A percentile compares a stretch with the other conserved stretches of the same genome.
These are phyloP conservation scores for Stemphylium beticola DNA, from an alignment of 2,329 filamentous ascomycete genomes.

Conservation along the genomic window DNA sequence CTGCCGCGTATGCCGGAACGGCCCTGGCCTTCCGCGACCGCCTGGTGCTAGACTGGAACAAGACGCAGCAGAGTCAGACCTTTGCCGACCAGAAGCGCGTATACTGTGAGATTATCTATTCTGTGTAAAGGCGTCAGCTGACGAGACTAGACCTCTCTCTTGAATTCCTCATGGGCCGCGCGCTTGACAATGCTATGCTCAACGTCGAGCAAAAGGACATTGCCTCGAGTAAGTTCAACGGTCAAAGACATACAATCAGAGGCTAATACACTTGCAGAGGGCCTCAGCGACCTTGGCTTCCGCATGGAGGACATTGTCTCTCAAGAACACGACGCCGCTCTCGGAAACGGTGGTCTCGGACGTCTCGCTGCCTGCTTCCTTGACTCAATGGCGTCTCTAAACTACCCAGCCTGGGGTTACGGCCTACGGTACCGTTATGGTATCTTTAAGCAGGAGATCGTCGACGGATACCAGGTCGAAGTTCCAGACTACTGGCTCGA, in stretches of 20 bases:
- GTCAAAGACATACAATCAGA: background rate
- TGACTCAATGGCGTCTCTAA: slow-evolving; percentile 91
- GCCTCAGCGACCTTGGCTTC: slow-evolving; percentile 88
- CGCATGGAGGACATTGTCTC: slow-evolving; percentile 93
- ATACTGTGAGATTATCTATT: slow-evolving; percentile 66
- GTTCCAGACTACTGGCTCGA: slow-evolving; percentile 99
- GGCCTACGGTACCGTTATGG: slow-evolving; percentile 89
- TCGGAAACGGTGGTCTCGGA: slow-evolving; percentile 94
- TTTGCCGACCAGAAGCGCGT: slow-evolving; percentile 89
- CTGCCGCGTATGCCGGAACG: slow-evolving; percentile 87
- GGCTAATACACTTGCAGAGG: slow-evolving; percentile 62
- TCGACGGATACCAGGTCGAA: slow-evolving; percentile 97
- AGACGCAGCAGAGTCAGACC: slow-evolving; percentile 95
- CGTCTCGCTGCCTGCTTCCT: slow-evolving; percentile 96
- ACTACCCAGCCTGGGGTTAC: slow-evolving; percentile 97
- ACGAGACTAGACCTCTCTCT: slow-evolving; percentile 75
- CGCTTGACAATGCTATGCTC: slow-evolving; percentile 97
- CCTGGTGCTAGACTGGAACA: slow-evolving; percentile 95
- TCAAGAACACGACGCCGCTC: slow-evolving; percentile 94
- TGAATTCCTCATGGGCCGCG: slow-evolving; percentile 96
- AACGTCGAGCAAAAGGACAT: slow-evolving; percentile 88
- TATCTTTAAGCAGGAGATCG: slow-evolving; percentile 99
- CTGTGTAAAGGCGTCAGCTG: slow-evolving; percentile 6
- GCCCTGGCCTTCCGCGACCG: slow-evolving; percentile 92
- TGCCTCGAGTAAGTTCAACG: slow-evolving; percentile 69